A percentile compares a stretch with the other conserved stretches of the same genome.
Conservation (phyloP, 1,284 basidiomycete genomes). For the Tylopilus microsporus region DNA sequence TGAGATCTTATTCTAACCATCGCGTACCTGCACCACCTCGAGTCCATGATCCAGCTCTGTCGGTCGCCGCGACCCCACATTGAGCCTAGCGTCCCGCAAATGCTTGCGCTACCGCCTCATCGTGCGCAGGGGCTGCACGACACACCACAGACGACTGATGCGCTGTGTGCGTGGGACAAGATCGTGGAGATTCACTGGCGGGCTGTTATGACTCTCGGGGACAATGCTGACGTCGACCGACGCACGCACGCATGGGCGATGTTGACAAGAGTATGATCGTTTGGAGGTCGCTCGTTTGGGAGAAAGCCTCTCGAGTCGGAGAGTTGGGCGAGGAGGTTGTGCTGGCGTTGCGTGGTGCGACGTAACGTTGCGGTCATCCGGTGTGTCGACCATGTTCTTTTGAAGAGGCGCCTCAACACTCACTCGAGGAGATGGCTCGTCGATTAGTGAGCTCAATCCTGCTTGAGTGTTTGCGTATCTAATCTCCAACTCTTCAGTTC, state of each 20-base stretch:
- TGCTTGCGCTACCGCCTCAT: constrained; percentile 31
- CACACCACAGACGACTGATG: constrained; percentile 24
- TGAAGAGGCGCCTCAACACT: too few species aligned
- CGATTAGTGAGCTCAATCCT: too few species aligned
- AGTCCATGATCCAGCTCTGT: constrained; percentile 25
- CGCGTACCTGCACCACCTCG: constrained; percentile 35
- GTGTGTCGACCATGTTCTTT: constrained; percentile 13
- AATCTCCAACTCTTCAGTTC: too few species aligned
- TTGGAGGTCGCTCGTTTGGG: constrained; percentile 46
- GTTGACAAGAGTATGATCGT: constrained; percentile 48
- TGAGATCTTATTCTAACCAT: constrained; percentile 19
- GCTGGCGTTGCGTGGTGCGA: constrained; percentile 2
- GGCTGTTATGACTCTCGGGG: constrained; percentile 21
- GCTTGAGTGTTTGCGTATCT: too few species aligned
- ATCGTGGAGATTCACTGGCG: constrained; percentile 51
- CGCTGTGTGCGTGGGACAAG: constrained; percentile 44
- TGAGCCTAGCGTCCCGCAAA: background rate
- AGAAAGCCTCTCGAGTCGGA: constrained; percentile 32
- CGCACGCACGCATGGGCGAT: constrained; percentile 43
- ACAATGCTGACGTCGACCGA: background rate
- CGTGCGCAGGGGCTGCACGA: constrained; percentile 40
- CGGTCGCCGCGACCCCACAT: background rate
- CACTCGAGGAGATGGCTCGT: too few species aligned
- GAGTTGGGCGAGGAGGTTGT: constrained; percentile 40
- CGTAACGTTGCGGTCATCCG: constrained; percentile 19